Conservation (phyloP, 2,329 filamentous ascomycete species). For the Metarhizium humberi region DNA sequence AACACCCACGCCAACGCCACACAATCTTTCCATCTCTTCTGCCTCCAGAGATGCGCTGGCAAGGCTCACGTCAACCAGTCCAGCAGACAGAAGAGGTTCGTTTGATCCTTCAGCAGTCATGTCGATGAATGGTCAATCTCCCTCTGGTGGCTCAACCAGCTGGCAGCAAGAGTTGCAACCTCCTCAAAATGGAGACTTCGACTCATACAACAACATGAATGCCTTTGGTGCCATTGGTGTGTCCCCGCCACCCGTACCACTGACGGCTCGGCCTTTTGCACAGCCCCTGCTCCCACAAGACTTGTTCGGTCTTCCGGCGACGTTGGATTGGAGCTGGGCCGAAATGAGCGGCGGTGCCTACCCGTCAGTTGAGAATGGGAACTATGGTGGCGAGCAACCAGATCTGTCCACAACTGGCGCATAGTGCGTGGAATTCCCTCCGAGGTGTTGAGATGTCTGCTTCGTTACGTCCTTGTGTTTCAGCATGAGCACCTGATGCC, state of each 20-base stretch:
- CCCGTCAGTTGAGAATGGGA: conserved; percentile 55
- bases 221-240: conserved; percentile 28
- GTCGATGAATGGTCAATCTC: conserved; percentile 31
- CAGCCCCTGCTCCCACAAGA: conserved; percentile 89
- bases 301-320: conserved; percentile 93
- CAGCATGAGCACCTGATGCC: not conserved
- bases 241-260: conserved; percentile 7
- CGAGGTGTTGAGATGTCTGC: not conserved
- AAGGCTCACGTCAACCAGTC: conserved; percentile 19
- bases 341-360: conserved; percentile 59
- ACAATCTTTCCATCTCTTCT: conserved; percentile 3
- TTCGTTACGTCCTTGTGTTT: not conserved
- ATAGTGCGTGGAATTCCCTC: not conserved
- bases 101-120: conserved; percentile 12
- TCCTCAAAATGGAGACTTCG: conserved; percentile 28
- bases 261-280: conserved; percentile 45
- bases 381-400: conserved; percentile 25
- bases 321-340: conserved; percentile 78
- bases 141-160: conserved; percentile 31
- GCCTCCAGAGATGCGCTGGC: conserved; percentile 6
- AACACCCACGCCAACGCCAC: conserved; percentile 3
- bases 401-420: not conserved
- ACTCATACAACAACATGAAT: conserved; percentile 35
- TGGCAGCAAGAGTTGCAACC: conserved; percentile 39
- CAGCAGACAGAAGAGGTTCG: conserved; percentile 14